A percentile compares a stretch with the other conserved stretches of the same genome.
phyloP scores from a whole-genome alignment of 2,329 filamentous ascomycete species.

The Cladophialophora exuberans region DNA sequence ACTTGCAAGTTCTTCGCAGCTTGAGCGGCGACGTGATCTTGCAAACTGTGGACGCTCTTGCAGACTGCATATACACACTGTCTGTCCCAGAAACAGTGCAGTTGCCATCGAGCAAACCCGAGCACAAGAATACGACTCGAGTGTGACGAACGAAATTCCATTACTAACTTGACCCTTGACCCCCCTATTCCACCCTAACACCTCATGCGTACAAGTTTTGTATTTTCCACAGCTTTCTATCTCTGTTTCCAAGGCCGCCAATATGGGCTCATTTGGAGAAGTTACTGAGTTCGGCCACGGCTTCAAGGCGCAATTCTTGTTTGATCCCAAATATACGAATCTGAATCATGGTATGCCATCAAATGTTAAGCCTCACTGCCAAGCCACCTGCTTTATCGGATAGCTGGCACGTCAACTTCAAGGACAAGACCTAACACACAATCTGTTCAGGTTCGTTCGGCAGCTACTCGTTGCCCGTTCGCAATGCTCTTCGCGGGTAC shows the following conservation, averaged over 20 bases:
- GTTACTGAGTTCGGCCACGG: conserved; percentile 54
- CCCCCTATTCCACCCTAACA: not conserved
- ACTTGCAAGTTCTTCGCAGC: conserved; percentile 9
- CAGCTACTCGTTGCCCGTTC: conserved; percentile 68
- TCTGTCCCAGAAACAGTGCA: not conserved
- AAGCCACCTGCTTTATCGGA: not conserved
- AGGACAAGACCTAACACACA: not conserved
- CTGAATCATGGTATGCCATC: conserved; percentile 71
- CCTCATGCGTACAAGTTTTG: not conserved
- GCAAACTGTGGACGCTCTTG: not conserved
- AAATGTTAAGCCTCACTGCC: conserved; percentile 4
- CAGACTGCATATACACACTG: not conserved
- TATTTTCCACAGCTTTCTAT: not conserved
- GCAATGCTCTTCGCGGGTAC: conserved; percentile 62
- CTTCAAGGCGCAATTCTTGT: conserved; percentile 68
- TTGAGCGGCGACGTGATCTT: not conserved
- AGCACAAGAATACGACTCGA: not conserved
- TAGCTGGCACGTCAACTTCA: not conserved
- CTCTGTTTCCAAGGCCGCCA: conserved; percentile 9
- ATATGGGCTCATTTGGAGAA: conserved; percentile 31
- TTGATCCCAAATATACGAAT: conserved; percentile 69
- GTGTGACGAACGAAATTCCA: not conserved
- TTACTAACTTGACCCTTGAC: not conserved
- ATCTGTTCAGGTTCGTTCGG: conserved; percentile 68
- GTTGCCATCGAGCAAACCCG: not conserved